Evolutionary conservation across 495 filamentous ascomycete species (phyloP), one percentile per base, ranked within the genome.

Genomic region (Lentithecium fluviatile): DNA sequence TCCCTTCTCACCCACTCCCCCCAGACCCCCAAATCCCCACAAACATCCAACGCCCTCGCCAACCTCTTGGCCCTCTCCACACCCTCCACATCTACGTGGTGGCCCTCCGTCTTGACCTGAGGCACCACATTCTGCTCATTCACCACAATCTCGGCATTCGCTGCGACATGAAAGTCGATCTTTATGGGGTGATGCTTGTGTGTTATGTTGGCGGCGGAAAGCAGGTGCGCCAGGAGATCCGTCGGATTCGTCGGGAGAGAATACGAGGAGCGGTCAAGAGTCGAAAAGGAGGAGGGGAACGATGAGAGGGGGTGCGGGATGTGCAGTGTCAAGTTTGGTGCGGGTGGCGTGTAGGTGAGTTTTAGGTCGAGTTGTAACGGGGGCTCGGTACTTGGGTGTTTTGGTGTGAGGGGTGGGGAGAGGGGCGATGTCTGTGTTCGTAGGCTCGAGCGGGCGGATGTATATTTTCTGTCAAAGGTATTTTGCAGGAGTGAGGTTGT

Each of bases 1-100:
- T 48, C 38, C 52, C 59, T 38, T 53, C 62, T 50, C 51, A 73
- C 13, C 73, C 73, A 74, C 59, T 72, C 70, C 19, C 65, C 62
- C 72, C 70, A 73, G 24, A 73, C 58, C 10, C 67, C 69, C 7
- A 74, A 12, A 62, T 74, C 72, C 20, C 52, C 70, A 54, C 58
- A 68, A 5, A 66, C 24, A 15, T 72, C 71, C 37, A 75, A 57
- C 53, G 68, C 72, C 52, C 52, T 55, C 21, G 45, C 71, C 34
- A 73, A 11, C 51, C 54, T 52, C 58, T 60, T 59, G 45, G 56
- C 62, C 43, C 57, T 51, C 45, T 49, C 58, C 37, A 23, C 50
- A 19, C 3, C 48, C 36, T 45, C 24, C n/a, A 12, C 12, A n/a
- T 10, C 51, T n/a, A n/a, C n/a, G n/a, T n/a, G n/a, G n/a, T n/a